phyloP scores from a whole-genome alignment of 345 rosid species.

The Eucalyptus rudis region DNA sequence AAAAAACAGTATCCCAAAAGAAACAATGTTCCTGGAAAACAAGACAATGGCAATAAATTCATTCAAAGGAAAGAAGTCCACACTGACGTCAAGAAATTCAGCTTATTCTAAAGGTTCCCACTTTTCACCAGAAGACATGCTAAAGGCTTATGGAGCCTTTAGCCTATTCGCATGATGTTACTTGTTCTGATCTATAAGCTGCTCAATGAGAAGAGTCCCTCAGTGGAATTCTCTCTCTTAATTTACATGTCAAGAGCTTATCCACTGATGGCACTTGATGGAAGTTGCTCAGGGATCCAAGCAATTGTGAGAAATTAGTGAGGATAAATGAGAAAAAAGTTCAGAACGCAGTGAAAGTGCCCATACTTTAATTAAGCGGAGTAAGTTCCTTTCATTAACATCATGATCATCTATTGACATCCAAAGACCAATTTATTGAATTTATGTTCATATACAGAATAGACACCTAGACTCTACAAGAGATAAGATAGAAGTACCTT shows the following conservation, averaged over 20 bases:
- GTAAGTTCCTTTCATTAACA: neutral
- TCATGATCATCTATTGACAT: neutral
- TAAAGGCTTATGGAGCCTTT: neutral
- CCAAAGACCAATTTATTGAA: neutral
- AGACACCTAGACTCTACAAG: neutral
- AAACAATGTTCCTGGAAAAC: neutral
- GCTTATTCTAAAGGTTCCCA: neutral
- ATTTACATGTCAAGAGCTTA: neutral
- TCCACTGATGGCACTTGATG: neutral
- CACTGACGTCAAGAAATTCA: neutral
- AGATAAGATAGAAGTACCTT: constrained; percentile 21
- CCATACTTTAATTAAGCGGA: neutral
- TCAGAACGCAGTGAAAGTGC: neutral
- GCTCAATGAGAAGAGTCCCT: neutral
- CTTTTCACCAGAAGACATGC: neutral
- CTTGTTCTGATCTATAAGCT: neutral
- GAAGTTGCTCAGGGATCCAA: neutral
- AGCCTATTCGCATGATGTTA: neutral
- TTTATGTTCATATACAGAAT: neutral
- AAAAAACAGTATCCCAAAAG: neutral
- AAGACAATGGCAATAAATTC: neutral
- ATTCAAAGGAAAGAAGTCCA: neutral
- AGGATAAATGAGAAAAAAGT: neutral
- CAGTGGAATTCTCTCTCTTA: neutral
- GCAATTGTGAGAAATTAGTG: neutral